Base-by-base conservation (phyloP, 176 grass and related monocot species). In the Phyllostachys edulis region DNA sequence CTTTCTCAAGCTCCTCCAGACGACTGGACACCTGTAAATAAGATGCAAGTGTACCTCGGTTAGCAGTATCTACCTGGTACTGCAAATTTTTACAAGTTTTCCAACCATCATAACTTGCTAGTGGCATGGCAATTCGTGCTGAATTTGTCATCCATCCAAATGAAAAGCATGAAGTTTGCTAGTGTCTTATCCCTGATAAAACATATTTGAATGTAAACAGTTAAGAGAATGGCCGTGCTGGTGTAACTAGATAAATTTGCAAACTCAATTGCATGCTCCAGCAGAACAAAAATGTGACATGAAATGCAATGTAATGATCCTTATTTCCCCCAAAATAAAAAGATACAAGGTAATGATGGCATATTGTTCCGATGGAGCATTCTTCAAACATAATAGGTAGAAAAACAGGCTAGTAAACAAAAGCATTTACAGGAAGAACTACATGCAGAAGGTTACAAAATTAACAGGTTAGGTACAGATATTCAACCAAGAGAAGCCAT, bases 1-100 rank as follows among this genome's bases (percentile, higher is more conserved):
- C 91, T 72, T 90, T 85, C 50, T 94, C 84, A 67, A 96, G 79
- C 75, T 96, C 93, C 76, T 83, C 85, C 21, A 98, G 89, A 37
- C 80, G 76, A 87, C 79, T 84, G 54, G 84, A 85, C 68, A 98
- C 91, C 96, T 98, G 80, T 66, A 89, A 83, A 77, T 26, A 71
- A 56, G 52, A 38, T 41, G 38, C 17, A 80, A 68, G 16, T 62
- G 21, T 52, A 59, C 16, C 51, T 65, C 0, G 7, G 21, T 70
- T 80, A n/a, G 72, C 26, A 46, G 37, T 40, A 63, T 52, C 60
- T 41, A 77, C 38, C 71, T 69, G 7, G 41, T 23, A 44, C 17
- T 61, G 24, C 8, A 85, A 23, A 67, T 26, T 40, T 67, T 27
- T 24, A 84, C 4, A 34, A 75, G 61, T n/a, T 65, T 24, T 60